Conservation (phyloP, 306 rosid genomes). For the Cajanus cajan region DNA sequence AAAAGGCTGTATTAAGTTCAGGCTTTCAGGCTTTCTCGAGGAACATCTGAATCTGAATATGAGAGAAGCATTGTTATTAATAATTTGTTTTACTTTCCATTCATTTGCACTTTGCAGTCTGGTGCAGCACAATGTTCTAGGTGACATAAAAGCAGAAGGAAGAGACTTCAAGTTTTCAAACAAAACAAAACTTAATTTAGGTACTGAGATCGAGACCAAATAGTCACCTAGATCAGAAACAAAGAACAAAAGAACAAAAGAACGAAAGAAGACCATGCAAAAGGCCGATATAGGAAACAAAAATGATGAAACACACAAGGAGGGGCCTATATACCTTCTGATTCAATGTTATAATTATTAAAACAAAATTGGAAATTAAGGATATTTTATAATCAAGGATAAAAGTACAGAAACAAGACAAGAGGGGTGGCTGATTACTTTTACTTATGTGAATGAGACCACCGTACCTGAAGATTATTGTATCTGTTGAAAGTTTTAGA, state of each 20-base stretch:
- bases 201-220: constrained; percentile 24
- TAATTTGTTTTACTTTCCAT: constrained; percentile 3
- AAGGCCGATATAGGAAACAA: not conserved
- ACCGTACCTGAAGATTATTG: constrained; percentile 82
- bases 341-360: not conserved
- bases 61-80: constrained; percentile 22
- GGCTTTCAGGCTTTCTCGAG: constrained; percentile 21
- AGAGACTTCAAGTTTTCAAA: constrained; percentile 34
- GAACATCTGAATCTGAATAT: constrained; percentile 29
- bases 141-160: constrained; percentile 34
- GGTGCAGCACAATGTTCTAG: constrained; percentile 35
- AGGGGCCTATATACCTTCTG: not conserved
- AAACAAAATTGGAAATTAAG: not conserved
- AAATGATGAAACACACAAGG: not conserved
- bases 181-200: constrained; percentile 20
- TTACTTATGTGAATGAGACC: not conserved
- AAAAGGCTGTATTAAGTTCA: constrained; percentile 23
- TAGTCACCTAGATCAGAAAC: constrained; percentile 27
- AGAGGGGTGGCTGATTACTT: not conserved
- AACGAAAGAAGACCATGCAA: constrained; percentile 37
- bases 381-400: not conserved
- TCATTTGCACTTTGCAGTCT: constrained; percentile 21
- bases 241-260: not conserved
- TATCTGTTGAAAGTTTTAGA: constrained; percentile 82
- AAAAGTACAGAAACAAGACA: not conserved